phyloP scores from a whole-genome alignment of 1,284 basidiomycete species.

The Phlebopus sp. region DNA sequence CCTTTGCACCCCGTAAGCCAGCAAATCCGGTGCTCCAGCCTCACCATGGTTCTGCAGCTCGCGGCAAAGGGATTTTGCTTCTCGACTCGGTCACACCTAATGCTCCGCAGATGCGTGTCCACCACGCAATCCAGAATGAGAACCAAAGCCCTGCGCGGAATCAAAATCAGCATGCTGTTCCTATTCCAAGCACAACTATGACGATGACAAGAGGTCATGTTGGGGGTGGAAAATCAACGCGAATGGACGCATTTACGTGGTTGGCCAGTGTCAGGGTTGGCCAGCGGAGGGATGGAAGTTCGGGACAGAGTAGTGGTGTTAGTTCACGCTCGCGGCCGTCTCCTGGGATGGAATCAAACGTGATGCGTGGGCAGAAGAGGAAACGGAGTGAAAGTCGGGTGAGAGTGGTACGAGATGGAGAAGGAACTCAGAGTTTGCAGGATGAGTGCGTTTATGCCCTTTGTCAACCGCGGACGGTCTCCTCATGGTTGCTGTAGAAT shows the following conservation, averaged over 20 bases:
- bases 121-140: constrained; percentile 16
- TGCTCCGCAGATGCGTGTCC: constrained; percentile 17
- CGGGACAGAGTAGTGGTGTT: constrained; percentile 49
- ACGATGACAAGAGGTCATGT: constrained; percentile 55
- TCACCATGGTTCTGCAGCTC: constrained; percentile 36
- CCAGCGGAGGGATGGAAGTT: constrained; percentile 46
- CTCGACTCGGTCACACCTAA: constrained; percentile 18
- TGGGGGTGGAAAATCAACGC: constrained; percentile 51
- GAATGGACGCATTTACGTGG: constrained; percentile 69
- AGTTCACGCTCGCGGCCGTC: constrained; percentile 36
- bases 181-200: constrained; percentile 26
- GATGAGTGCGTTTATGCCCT: constrained; percentile 61
- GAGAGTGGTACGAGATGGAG: constrained; percentile 42
- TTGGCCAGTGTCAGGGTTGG: constrained; percentile 67
- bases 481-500: constrained; percentile 50
- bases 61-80: constrained; percentile 29
- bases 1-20: constrained; percentile 23
- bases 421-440: constrained; percentile 59
- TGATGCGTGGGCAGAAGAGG: constrained; percentile 21
- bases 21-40: constrained; percentile 35
- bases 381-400: constrained; percentile 45
- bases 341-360: constrained; percentile 20
- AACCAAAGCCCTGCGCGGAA: constrained; percentile 7
- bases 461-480: neutral
- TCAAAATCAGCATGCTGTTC: constrained; percentile 20